Evolutionary conservation across 208 protist genomes (phyloP), one percentile per base, ranked within the genome.

Genomic region (Sergeia podlipaevii): DNA sequence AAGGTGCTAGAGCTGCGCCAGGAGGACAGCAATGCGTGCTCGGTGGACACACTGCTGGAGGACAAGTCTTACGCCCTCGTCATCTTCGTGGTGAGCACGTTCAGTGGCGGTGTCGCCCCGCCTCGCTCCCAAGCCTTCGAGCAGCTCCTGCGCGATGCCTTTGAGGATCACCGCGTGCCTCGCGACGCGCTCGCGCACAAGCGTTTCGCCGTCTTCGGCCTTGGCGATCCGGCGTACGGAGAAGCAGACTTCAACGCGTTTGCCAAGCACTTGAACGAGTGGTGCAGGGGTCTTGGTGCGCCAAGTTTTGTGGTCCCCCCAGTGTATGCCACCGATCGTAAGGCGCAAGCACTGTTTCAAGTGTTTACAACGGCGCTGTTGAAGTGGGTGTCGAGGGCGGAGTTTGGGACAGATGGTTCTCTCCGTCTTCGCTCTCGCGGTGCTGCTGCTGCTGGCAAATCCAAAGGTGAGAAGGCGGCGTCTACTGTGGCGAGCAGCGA

Each of bases 181-280:
- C 73, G 81, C 46, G 74, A 91, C 53, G 41, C 58, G 0, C 70
- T 96, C 8, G 34, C 52, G 7, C 17, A 70, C 8, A 85, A 70
- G 43, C 76, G 75, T 39, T 95, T 95, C 52, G 74, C 79, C 18
- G 42, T 96, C 6, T 96, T 97, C 67, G 91, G 90, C 7, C 69
- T 96, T 10, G 93, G 93, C 26, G 87, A 96, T 52, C 63, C 76
- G 39, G 74, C 76, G 8, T 97, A 96, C 62, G 84, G 85, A 29
- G 61, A 73, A 6, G 43, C 47, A 15, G 46, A 80, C 53, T 97
- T 91, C 65, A 96, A 92, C 59, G 38, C 56, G 6, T 90, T 93
- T 55, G 84, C 74, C 13, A 89, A 88, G 56, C 53, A 89, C 36
- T 30, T 96, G 39, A 64, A 91, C 34, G 58, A 70, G 55, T 86